phyloP scores from a whole-genome alignment of 208 protist species.

The Crithidia bombi region DNA sequence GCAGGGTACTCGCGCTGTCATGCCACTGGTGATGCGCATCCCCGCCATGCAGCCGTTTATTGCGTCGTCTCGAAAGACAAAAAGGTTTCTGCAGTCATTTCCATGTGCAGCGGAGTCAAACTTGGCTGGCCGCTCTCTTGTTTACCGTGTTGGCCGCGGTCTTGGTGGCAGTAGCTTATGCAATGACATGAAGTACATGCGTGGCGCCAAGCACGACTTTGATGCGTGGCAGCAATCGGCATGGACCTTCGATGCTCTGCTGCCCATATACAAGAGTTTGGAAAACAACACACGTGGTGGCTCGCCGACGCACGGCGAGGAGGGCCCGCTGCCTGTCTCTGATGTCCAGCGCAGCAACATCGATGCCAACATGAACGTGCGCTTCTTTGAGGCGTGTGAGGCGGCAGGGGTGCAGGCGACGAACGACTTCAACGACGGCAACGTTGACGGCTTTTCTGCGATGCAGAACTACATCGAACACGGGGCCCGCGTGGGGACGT shows the following conservation, averaged over 20 bases:
- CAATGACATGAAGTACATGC: conserved; percentile 75
- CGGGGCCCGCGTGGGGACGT: conserved; percentile 56
- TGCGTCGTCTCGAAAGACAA: conserved; percentile 27
- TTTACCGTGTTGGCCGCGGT: conserved; percentile 47
- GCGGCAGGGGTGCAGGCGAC: conserved; percentile 55
- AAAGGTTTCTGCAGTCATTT: conserved; percentile 37
- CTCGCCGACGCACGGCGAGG: conserved; percentile 37
- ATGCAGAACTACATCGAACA: conserved; percentile 59
- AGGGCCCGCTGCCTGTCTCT: conserved; percentile 47
- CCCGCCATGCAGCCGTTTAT: conserved; percentile 66
- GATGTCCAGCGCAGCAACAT: conserved; percentile 61
- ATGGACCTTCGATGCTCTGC: conserved; percentile 62
- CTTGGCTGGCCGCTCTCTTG: conserved; percentile 48
- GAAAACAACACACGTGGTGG: conserved; percentile 53
- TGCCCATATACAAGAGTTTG: conserved; percentile 52
- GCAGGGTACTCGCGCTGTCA: conserved; percentile 34
- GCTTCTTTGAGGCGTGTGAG: conserved; percentile 85
- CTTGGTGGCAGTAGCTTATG: conserved; percentile 64
- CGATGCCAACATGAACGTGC: conserved; percentile 70
- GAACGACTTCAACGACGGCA: conserved; percentile 63
- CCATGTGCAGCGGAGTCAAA: conserved; percentile 34
- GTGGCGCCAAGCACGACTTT: conserved; percentile 50
- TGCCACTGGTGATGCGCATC: conserved; percentile 47
- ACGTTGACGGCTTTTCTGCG: conserved; percentile 54
- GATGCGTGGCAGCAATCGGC: conserved; percentile 41